These are phyloP conservation scores for Haberlea rhodopensis DNA, from an alignment of 257 asterid species.

Conservation along the genomic window DNA sequence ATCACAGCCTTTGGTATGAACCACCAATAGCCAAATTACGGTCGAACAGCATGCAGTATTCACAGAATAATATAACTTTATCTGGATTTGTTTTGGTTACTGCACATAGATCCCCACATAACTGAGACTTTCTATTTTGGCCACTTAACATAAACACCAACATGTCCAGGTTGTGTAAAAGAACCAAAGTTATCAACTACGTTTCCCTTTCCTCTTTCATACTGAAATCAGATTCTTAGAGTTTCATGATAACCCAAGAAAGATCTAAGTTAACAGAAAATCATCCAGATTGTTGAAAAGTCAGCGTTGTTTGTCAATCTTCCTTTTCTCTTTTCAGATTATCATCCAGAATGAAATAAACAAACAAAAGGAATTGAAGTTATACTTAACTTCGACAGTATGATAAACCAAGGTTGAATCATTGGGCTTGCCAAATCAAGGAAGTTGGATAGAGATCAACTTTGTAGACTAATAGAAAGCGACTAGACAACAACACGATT, in stretches of 20 bases:
- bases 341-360: too few relatives aligned
- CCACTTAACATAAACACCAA: neutral
- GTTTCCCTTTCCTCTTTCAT: slow-evolving; percentile 2
- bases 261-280: too few relatives aligned
- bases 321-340: too few relatives aligned
- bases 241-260: too few relatives aligned
- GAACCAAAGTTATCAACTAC: neutral
- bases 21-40: neutral
- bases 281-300: too few relatives aligned
- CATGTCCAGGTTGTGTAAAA: slow-evolving; percentile 15
- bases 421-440: neutral
- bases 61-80: neutral
- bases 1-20: neutral
- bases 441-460: neutral
- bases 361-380: too few relatives aligned
- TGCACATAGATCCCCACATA: neutral
- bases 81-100: neutral
- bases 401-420: neutral
- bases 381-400: neutral
- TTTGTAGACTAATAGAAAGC: slow-evolving; percentile 5
- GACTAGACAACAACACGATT: too few relatives aligned
- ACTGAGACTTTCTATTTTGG: slow-evolving; percentile 4
- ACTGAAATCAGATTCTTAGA: neutral
- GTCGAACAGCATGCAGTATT: neutral
- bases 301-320: too few relatives aligned